Evolutionary conservation across 768 basidiomycete genomes (phyloP), one percentile per base, ranked within the genome.

Genomic region (Boletus vermiculosoides): DNA sequence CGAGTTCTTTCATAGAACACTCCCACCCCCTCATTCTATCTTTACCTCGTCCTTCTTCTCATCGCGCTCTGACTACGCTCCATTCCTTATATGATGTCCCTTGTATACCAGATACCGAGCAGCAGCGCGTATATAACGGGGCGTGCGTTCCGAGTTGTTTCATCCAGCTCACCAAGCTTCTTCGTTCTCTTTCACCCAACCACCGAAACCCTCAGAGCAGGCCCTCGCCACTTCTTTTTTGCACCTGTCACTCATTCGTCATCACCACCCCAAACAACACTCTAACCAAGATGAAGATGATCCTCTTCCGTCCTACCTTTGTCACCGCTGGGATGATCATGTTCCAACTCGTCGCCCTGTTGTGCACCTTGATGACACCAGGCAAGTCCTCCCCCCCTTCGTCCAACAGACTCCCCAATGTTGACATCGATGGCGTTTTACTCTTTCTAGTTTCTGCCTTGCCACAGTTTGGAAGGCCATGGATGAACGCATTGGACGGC

Each of bases 261-360:
- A n/a, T n/a, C n/a, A n/a, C n/a, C n/a, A n/a, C n/a, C n/a, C n/a
- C n/a, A 4, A 13, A 42, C 12, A 15, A 30, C n/a, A 10, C n/a
- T 25, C 25, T 25, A 3, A 47, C 20, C 47, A 48, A 34, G 37
- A 66, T 63, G 58, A 59, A 59, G 46, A 61, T 69, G 65, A 22
- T 58, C 31, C 52, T 65, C 46, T 69, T 65, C 45, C 70, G 65
- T 6, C 55, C 67, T 15, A 49, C 57, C 23, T 62, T 61, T 44
- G 36, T 71, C 45, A 41, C 56, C 1, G 46, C 56, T 2, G 30
- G 39, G 2, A 55, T 45, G 53, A 40, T 57, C 36, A n/a, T 54
- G 20, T 37, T 66, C 20, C 59, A 50, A 4, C 31, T 44, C 3
- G 12, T 63, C 5, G 20, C 55, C 12, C 33, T 64, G 5, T 42